A percentile compares a stretch with the other conserved stretches of the same genome.
Evolutionary conservation across 2,329 filamentous ascomycete species (phyloP).

Genomic region (Ceratocystiopsis brevicomis): DNA sequence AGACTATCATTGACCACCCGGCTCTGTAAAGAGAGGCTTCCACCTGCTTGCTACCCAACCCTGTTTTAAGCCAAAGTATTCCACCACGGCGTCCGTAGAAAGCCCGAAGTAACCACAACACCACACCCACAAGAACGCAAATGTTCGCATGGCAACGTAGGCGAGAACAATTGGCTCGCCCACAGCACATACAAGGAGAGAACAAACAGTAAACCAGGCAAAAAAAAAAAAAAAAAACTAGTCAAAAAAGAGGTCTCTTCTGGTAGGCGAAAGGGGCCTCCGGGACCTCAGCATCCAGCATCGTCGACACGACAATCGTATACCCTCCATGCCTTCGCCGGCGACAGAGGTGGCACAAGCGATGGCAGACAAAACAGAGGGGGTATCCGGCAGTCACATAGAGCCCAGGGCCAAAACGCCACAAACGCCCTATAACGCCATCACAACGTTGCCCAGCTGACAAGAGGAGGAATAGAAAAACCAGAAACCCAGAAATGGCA

Average conservation of each 20-base stretch:
- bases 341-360: too few relatives aligned
- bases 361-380: background rate
- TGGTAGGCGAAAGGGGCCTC: background rate
- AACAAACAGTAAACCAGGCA: background rate
- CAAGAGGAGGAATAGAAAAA: background rate
- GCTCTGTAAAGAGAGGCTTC: too few relatives aligned
- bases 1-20: too few relatives aligned
- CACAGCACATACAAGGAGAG: background rate
- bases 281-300: background rate
- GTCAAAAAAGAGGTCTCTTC: background rate
- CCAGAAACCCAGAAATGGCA: background rate
- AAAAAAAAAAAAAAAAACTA: constrained; percentile 1
- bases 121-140: background rate
- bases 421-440: constrained; percentile 7
- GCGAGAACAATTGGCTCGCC: background rate
- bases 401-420: constrained; percentile 7
- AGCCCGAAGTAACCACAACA: background rate
- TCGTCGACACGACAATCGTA: background rate
- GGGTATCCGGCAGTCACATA: constrained; percentile 4
- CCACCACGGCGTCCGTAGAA: background rate
- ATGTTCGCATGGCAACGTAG: background rate
- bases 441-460: background rate
- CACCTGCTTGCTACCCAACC: too few relatives aligned
- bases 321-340: too few relatives aligned
- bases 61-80: too few relatives aligned